These are phyloP conservation scores for Neurospora sp. DNA, from an alignment of 495 filamentous ascomycete species.

Conservation along the genomic window DNA sequence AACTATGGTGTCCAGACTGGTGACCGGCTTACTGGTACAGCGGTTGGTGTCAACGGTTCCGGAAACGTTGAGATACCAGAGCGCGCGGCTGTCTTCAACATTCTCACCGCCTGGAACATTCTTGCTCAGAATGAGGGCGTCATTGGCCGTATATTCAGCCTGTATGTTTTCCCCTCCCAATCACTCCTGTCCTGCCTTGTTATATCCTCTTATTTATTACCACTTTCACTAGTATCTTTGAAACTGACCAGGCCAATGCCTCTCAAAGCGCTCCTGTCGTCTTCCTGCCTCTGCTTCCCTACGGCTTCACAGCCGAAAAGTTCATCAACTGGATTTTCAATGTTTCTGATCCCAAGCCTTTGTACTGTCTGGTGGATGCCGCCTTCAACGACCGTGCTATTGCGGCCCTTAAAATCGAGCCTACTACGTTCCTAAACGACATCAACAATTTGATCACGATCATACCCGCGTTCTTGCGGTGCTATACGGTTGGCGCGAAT, in stretches of 20 bases:
- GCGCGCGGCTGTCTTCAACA: neutral
- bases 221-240: neutral
- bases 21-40: neutral
- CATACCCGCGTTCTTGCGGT: neutral
- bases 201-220: neutral
- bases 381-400: neutral
- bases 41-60: neutral
- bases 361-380: neutral
- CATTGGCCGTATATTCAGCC: neutral
- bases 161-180: neutral
- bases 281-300: neutral
- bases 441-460: neutral
- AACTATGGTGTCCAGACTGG: neutral
- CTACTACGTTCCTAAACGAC: neutral
- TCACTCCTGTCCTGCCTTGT: neutral
- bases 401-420: neutral
- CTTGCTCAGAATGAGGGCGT: neutral
- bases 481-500: neutral
- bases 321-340: constrained; percentile 2
- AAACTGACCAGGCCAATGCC: neutral
- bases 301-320: neutral
- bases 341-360: neutral
- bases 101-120: neutral
- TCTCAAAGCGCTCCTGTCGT: neutral
- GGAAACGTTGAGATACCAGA: neutral